Evolutionary conservation across 306 rosid species (phyloP).

Genomic region (Leucaena leucocephala): DNA sequence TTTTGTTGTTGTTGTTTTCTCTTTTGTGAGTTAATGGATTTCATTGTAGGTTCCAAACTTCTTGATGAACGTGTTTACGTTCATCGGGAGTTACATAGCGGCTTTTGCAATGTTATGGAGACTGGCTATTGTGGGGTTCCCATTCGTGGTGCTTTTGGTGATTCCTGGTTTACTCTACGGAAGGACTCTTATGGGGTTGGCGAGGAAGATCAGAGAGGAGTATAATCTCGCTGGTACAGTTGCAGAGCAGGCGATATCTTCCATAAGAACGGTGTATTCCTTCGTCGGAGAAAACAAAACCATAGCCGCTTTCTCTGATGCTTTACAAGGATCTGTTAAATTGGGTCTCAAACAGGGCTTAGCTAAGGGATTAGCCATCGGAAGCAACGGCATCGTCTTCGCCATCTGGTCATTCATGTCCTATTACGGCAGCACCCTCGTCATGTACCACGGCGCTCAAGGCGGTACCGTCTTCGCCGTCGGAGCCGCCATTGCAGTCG

Average conservation of each 20-base stretch:
- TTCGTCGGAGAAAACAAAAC: constrained; percentile 72
- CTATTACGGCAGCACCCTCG: constrained; percentile 72
- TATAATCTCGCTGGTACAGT: constrained; percentile 60
- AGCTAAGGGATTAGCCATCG: constrained; percentile 80
- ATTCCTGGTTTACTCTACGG: constrained; percentile 79
- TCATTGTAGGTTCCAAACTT: constrained; percentile 67
- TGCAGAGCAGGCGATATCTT: constrained; percentile 71
- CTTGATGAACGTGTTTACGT: constrained; percentile 55
- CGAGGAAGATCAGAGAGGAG: constrained; percentile 61
- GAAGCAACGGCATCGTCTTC: constrained; percentile 72
- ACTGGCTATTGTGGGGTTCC: constrained; percentile 73
- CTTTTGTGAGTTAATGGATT: too few relatives aligned
- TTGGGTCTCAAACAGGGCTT: constrained; percentile 70
- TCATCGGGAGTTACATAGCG: constrained; percentile 62
- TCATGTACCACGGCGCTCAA: constrained; percentile 70
- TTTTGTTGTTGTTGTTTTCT: too few relatives aligned
- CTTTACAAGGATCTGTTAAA: constrained; percentile 59
- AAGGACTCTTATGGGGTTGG: constrained; percentile 58
- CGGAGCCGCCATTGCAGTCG: constrained; percentile 69
- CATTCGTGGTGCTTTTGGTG: constrained; percentile 56
- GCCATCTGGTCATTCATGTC: constrained; percentile 76
- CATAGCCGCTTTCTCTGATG: constrained; percentile 51
- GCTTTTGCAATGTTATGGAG: constrained; percentile 66
- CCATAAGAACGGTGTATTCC: constrained; percentile 72
- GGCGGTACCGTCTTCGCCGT: constrained; percentile 80